Evolutionary conservation across 108 stramenopile species (phyloP), one percentile per base, ranked within the genome.

Genomic region (Pseudonitzschia delicatissima): DNA sequence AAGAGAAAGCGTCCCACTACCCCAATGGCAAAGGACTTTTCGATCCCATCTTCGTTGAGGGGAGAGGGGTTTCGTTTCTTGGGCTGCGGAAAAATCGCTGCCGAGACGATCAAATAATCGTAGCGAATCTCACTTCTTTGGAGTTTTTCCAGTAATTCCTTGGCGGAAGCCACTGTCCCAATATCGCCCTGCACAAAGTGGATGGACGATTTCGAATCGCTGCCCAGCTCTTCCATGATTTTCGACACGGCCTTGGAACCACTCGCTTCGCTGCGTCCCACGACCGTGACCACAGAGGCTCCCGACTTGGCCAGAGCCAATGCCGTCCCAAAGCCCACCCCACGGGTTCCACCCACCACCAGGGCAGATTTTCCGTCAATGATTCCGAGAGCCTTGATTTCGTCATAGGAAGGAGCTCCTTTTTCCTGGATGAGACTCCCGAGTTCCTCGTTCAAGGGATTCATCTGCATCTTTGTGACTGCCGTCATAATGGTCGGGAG

Each of bases 41-140:
- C 73, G n/a, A 74, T n/a, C 18, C 68, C 67, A 57, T 74, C 73
- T 35, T 68, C 73, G 48, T 74, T 68, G 7, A 49, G 20, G n/a
- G 48, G 48, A 17, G 9, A 17, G 21, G 48, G 48, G 13, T 36
- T 40, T 21, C 59, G 73, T 6, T 57, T 45, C 17, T 69, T 53
- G 57, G 57, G 67, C 18, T 74, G 55, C 15, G 73, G 73, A 40
- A 74, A 74, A 4, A 66, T 69, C 5, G 67, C 73, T 27, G 73
- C 73, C 18, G 52, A 62, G 15, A 74, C 67, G 4, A 74, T 58
- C 26, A 57, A 33, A 31, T 37, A 69, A 45, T 74, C 73, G 45
- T 69, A 74, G 4, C 40, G 33, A 36, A 12, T 62, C 20, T 23
- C 20, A 7, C 21, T 17, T 21, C n/a, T 23, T 35, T 47, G 36